Evolutionary conservation across 1,284 basidiomycete genomes (phyloP).

Genomic region (Ceratobasidium sp.): DNA sequence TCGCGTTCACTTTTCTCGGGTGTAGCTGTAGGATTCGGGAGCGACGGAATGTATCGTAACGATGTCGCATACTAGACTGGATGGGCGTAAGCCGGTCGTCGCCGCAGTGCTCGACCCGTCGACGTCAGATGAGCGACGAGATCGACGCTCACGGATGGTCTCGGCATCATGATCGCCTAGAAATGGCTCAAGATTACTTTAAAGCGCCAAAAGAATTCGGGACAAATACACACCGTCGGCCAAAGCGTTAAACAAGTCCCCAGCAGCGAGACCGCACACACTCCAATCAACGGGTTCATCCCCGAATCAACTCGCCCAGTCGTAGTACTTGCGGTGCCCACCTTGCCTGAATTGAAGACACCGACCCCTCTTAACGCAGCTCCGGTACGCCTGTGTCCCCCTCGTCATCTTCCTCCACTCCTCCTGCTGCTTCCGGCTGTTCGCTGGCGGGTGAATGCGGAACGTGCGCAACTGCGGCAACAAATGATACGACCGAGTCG

Average conservation of each 20-base stretch:
- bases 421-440: constrained; percentile 54
- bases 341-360: constrained; percentile 70
- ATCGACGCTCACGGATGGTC: constrained; percentile 56
- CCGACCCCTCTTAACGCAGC: constrained; percentile 80
- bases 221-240: constrained; percentile 51
- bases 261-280: constrained; percentile 72
- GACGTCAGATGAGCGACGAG: constrained; percentile 83
- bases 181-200: background rate
- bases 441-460: constrained; percentile 49
- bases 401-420: constrained; percentile 63
- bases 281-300: constrained; percentile 74
- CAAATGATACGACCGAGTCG: constrained; percentile 82
- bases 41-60: constrained; percentile 59
- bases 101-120: constrained; percentile 91
- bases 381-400: constrained; percentile 55
- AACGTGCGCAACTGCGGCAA: constrained; percentile 65
- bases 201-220: background rate
- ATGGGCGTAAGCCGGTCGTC: constrained; percentile 87
- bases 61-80: constrained; percentile 82
- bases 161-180: constrained; percentile 44
- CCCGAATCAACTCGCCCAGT: constrained; percentile 89
- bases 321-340: constrained; percentile 76
- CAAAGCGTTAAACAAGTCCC: constrained; percentile 92
- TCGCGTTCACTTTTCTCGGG: no score
- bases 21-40: constrained; percentile 93